These are phyloP conservation scores for Cercophora sp. DNA, from an alignment of 495 filamentous ascomycete genomes.

Conservation along the genomic window DNA sequence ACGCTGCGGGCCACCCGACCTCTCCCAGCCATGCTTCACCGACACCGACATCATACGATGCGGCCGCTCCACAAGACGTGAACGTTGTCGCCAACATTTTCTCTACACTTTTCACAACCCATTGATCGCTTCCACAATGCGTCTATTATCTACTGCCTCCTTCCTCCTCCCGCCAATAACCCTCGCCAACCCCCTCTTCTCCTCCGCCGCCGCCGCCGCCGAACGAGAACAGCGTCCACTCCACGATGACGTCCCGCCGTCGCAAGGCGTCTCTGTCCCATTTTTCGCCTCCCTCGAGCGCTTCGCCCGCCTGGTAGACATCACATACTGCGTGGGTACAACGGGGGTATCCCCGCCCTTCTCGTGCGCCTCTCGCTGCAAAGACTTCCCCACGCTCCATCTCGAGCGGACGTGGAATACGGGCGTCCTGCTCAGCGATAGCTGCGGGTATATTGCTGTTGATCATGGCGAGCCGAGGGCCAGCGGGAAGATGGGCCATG, in stretches of 20 bases:
- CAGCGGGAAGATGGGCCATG: conserved; percentile 22
- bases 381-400: conserved; percentile 73
- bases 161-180: too few species aligned
- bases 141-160: too few species aligned
- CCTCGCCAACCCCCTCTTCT: too few species aligned
- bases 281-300: conserved; percentile 84
- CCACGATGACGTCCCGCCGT: conserved; percentile 11
- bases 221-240: conserved; percentile 17
- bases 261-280: conserved; percentile 49
- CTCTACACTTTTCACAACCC: too few species aligned
- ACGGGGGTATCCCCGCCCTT: conserved; percentile 77
- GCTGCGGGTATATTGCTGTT: conserved; percentile 88
- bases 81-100: not conserved
- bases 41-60: not conserved
- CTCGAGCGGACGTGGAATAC: conserved; percentile 87
- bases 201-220: too few species aligned
- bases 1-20: conserved; percentile 5
- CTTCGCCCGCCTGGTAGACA: conserved; percentile 82
- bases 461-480: conserved; percentile 52
- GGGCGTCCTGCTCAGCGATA: conserved; percentile 79
- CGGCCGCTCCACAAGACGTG: not conserved
- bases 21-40: not conserved
- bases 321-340: conserved; percentile 89
- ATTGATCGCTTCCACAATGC: too few species aligned
- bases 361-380: conserved; percentile 75